A percentile compares a stretch with the other conserved stretches of the same genome.
Conservation (phyloP, 176 grass and related monocot species). For the Stipa capillata region DNA sequence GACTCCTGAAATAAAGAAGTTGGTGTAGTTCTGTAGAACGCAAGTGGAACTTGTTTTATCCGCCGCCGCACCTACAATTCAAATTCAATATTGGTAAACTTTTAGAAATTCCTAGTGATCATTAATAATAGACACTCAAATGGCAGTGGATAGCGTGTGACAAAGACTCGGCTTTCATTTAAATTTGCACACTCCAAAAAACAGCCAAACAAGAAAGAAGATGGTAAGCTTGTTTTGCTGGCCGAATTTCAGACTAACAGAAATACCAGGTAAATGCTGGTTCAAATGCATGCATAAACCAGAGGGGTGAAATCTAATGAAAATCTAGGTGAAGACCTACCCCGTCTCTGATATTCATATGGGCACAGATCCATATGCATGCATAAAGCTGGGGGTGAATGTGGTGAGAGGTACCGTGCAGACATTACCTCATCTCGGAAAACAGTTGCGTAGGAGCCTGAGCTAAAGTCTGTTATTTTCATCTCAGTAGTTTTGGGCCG, state of each 20-base stretch:
- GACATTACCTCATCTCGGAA: constrained; percentile 81
- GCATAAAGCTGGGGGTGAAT: background rate
- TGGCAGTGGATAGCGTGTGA: background rate
- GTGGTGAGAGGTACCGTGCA: background rate
- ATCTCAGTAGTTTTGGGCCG: constrained; percentile 88
- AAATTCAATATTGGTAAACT: constrained; percentile 6
- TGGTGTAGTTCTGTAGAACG: constrained; percentile 81
- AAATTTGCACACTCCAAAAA: background rate
- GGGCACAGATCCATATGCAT: background rate
- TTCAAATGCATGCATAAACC: background rate
- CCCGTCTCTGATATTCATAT: background rate
- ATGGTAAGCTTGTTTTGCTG: background rate
- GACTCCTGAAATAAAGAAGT: constrained; percentile 54
- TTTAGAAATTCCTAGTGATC: background rate
- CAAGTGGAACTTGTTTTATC: constrained; percentile 98
- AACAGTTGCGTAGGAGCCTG: constrained; percentile 88
- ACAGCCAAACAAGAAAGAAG: background rate
- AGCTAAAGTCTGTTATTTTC: constrained; percentile 78
- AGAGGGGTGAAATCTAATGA: background rate
- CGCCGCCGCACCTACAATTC: constrained; percentile 69
- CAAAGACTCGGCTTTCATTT: background rate
- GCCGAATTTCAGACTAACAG: background rate
- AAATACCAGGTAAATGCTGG: background rate
- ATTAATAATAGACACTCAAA: background rate
- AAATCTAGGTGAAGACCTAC: background rate